Base-by-base conservation (phyloP, 257 asterid genomes). In the Solanum neorickii region DNA sequence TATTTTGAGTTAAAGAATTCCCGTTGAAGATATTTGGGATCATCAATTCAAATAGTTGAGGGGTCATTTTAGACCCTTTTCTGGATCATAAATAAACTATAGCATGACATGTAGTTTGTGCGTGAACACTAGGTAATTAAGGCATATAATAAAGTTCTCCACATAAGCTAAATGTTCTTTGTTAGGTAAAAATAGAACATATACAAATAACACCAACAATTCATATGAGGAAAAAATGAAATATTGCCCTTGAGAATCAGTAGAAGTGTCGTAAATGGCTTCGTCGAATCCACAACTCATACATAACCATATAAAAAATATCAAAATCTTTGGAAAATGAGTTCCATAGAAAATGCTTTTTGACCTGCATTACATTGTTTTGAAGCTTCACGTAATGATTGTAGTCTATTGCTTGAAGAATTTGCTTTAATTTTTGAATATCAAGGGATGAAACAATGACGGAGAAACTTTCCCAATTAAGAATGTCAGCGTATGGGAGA, bases 211-310 rank as follows among this genome's bases (percentile, higher is more conserved):
- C 12, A 27, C 18, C 66, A 27, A 27, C 5, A 15, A 9, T 25
- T 46, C 41, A 27, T 10, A 62, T 27, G 66, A 7, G 23, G 23
- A 42, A 25, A 25, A 42, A 18, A 25, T n/a, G 23, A 77, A 78
- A 25, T 25, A 18, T 37, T 78, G 27, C 27, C 41, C n/a, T 15
- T 4, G 25, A 27, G 27, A 46, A 9, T 46, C 10, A 78, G 41
- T 78, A 46, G 66, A 47, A 46, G 6, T 15, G 84, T 46, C 91
- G 87, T 2, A 90, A 83, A 88, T 88, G 94, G 82, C 98, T 93
- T 89, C 99, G 91, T 84, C 99, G 87, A 85, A 92, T 91, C 99
- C 99, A 97, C 31, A 97, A 60, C 91, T 97, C 98, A 86, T 91
- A 93, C 99, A 95, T 93, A 62, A 91, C 96, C 97, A 97, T 94